A percentile compares a stretch with the other conserved stretches of the same genome.
These are phyloP conservation scores for Trichosporon faecale DNA, from an alignment of 1,284 basidiomycete genomes.

Conservation along the genomic window DNA sequence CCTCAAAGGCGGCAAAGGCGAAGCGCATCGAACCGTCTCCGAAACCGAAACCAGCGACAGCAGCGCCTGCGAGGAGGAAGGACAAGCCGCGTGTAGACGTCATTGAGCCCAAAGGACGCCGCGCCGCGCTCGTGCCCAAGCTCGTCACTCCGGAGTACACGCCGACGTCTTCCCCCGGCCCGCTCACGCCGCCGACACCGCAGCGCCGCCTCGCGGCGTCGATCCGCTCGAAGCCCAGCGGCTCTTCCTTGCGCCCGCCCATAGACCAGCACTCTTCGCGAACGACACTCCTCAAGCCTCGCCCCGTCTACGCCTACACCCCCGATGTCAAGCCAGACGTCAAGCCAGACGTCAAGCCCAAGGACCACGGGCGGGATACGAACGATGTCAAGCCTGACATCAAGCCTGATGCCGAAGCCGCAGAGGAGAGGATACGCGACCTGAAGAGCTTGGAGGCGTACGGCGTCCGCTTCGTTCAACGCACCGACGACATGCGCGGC, in stretches of 20 bases:
- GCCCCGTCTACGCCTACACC: not conserved
- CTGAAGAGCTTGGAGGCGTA: not conserved
- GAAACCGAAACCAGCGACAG: not conserved
- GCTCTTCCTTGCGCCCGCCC: not conserved
- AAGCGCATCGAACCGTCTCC: not conserved
- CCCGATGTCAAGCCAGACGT: not conserved
- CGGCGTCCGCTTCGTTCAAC: not conserved
- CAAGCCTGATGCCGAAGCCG: not conserved
- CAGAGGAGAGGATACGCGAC: not conserved
- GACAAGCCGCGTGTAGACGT: not conserved
- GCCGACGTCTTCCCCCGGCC: not conserved
- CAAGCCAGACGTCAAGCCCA: not conserved
- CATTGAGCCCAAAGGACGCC: no score
- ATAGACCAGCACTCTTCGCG: not conserved
- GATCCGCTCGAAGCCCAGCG: not conserved
- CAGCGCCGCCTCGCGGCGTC: not conserved
- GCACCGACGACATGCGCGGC: conserved; percentile 1
- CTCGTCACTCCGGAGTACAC: not conserved
- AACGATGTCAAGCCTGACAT: not conserved
- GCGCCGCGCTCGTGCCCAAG: not conserved
- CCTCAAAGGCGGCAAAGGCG: not conserved
- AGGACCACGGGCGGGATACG: not conserved
- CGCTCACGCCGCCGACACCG: not conserved
- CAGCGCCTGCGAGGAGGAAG: not conserved
- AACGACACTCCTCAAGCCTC: not conserved